These are phyloP conservation scores for Neopestalotiopsis sp. DNA, from an alignment of 2,329 filamentous ascomycete genomes.

Conservation along the genomic window DNA sequence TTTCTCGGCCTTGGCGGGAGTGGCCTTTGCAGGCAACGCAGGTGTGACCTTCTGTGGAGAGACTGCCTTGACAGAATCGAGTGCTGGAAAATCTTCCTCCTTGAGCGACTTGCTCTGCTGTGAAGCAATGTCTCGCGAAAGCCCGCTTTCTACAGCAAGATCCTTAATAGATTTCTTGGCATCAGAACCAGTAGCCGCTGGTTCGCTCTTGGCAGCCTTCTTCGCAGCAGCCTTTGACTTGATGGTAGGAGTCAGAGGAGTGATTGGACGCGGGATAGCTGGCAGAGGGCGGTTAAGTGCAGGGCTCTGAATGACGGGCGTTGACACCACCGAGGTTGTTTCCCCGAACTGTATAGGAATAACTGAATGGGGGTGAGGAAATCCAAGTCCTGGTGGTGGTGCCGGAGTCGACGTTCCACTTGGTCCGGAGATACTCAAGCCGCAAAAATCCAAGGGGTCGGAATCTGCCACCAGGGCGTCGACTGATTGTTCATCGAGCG, in stretches of 20 bases:
- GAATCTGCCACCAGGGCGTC: conserved; percentile 71
- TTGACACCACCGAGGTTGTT: conserved; percentile 24
- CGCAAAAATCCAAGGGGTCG: conserved; percentile 26
- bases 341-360: conserved; percentile 24
- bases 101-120: conserved; percentile 51
- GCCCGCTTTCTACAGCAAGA: conserved; percentile 49
- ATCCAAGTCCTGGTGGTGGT: conserved; percentile 52
- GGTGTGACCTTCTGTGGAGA: conserved; percentile 39
- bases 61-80: conserved; percentile 51
- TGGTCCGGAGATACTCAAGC: conserved; percentile 13
- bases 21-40: conserved; percentile 36
- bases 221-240: conserved; percentile 31
- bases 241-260: conserved; percentile 34
- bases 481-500: conserved; percentile 67
- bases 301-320: conserved; percentile 26
- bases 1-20: conserved; percentile 19
- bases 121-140: conserved; percentile 51
- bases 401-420: conserved; percentile 39
- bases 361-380: conserved; percentile 38
- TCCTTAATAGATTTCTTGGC: conserved; percentile 51
- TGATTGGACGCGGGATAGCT: conserved; percentile 37
- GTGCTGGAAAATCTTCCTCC: conserved; percentile 67
- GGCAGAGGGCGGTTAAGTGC: conserved; percentile 27
- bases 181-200: conserved; percentile 26
- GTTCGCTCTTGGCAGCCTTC: conserved; percentile 27